Evolutionary conservation across 2,329 filamentous ascomycete genomes (phyloP).

Genomic region (Neofusicoccum parvum): DNA sequence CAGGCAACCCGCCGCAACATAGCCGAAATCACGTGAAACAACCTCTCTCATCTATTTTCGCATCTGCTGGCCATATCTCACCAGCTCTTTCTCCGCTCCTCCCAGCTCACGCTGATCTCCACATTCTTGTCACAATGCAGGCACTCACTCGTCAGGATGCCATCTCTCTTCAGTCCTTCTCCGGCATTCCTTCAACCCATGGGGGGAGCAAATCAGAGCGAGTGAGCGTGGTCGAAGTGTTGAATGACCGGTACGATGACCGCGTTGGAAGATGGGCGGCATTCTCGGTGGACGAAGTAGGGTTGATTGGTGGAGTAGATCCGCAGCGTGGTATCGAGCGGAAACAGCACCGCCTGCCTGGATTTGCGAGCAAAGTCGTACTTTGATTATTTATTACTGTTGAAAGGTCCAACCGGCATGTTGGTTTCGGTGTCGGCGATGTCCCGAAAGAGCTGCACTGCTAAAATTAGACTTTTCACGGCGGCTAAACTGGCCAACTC

Average conservation of each 20-base stretch:
- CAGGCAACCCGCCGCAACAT: slow-evolving; percentile 3
- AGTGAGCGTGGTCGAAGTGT: slow-evolving; percentile 46
- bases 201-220: slow-evolving; percentile 25
- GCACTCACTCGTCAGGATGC: slow-evolving; percentile 41
- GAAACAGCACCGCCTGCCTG: slow-evolving; percentile 2
- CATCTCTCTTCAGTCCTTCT: slow-evolving; percentile 30
- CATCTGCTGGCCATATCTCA: slow-evolving; percentile 31
- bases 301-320: not conserved
- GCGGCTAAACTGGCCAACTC: too few relatives aligned
- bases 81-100: slow-evolving; percentile 44
- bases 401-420: not conserved
- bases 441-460: not conserved
- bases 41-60: slow-evolving; percentile 43
- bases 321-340: not conserved
- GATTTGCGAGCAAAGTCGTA: not conserved
- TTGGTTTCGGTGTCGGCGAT: not conserved
- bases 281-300: not conserved
- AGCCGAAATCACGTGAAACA: slow-evolving; percentile 12
- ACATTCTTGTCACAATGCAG: slow-evolving; percentile 44
- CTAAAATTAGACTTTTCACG: not conserved
- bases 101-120: slow-evolving; percentile 39
- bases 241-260: slow-evolving; percentile 43
- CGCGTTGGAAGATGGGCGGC: slow-evolving; percentile 43
- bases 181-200: not conserved
- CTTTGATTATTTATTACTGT: not conserved